These are phyloP conservation scores for Diplodia sapinea DNA, from an alignment of 2,329 filamentous ascomycete genomes.

Conservation along the genomic window DNA sequence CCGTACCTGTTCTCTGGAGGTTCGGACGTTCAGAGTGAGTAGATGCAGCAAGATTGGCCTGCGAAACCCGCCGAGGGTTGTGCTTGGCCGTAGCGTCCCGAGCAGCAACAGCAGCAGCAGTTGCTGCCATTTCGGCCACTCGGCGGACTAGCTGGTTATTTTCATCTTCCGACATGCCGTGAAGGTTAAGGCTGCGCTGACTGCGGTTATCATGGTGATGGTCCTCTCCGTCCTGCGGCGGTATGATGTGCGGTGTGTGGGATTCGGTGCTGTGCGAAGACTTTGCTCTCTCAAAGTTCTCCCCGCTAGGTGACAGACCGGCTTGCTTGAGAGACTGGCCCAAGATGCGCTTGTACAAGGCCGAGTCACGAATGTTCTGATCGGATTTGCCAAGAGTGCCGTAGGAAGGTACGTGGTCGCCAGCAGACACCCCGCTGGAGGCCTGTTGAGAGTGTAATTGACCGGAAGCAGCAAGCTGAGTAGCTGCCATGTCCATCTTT, in stretches of 20 bases:
- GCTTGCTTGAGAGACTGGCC: slow-evolving; percentile 87
- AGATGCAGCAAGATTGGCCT: slow-evolving; percentile 45
- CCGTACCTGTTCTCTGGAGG: slow-evolving; percentile 46
- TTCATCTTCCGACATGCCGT: slow-evolving; percentile 79
- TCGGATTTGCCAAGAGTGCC: slow-evolving; percentile 35
- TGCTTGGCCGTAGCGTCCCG: slow-evolving; percentile 68
- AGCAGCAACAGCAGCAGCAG: slow-evolving; percentile 84
- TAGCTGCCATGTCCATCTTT: slow-evolving; percentile 47
- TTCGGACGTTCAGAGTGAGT: slow-evolving; percentile 48
- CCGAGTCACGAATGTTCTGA: slow-evolving; percentile 79
- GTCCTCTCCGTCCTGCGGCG: slow-evolving; percentile 44
- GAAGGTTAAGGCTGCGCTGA: slow-evolving; percentile 55
- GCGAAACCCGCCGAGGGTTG: slow-evolving; percentile 58
- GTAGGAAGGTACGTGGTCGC: slow-evolving; percentile 36
- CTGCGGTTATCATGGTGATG: slow-evolving; percentile 46
- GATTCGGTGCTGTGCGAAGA: slow-evolving; percentile 33
- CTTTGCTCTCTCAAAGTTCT: neutral
- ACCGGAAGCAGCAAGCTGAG: slow-evolving; percentile 42
- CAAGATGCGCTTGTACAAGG: slow-evolving; percentile 90
- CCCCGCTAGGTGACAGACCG: slow-evolving; percentile 62
- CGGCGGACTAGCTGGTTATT: slow-evolving; percentile 82
- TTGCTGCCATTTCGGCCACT: slow-evolving; percentile 91
- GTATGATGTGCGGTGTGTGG: slow-evolving; percentile 45
- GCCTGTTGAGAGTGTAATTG: slow-evolving; percentile 34
- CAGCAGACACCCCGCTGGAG: slow-evolving; percentile 28